Evolutionary conservation across 2,329 filamentous ascomycete species (phyloP).

Genomic region (Phoma sp.): DNA sequence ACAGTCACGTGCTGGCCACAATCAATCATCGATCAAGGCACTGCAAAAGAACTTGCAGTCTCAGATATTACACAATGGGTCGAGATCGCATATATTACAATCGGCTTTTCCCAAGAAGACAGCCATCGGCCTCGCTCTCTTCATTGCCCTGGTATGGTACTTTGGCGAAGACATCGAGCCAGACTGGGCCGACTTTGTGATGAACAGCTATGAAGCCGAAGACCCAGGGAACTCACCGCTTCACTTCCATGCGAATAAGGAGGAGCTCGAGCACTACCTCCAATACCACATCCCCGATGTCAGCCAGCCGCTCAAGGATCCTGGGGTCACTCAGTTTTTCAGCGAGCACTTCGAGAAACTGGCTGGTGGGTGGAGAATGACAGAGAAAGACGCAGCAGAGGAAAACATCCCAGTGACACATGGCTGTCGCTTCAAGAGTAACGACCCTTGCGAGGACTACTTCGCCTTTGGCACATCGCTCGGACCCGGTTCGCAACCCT

Average conservation of each 20-base stretch:
- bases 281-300: constrained; percentile 34
- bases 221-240: constrained; percentile 24
- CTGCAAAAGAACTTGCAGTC: too few relatives aligned
- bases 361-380: constrained; percentile 38
- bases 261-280: constrained; percentile 36
- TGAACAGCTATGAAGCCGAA: constrained; percentile 25
- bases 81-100: constrained; percentile 16
- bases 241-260: constrained; percentile 35
- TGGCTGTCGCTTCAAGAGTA: constrained; percentile 37
- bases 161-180: constrained; percentile 31
- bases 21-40: neutral
- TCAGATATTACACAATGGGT: neutral
- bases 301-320: constrained; percentile 25
- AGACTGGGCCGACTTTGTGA: constrained; percentile 31
- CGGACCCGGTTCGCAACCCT: constrained; percentile 35
- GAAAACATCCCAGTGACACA: constrained; percentile 41
- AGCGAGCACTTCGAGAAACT: constrained; percentile 35
- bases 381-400: constrained; percentile 29
- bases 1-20: constrained; percentile 9
- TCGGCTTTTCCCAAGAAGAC: constrained; percentile 45
- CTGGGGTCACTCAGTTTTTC: constrained; percentile 26
- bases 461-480: constrained; percentile 37
- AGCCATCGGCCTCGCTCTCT: constrained; percentile 25
- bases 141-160: constrained; percentile 30
- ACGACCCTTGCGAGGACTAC: constrained; percentile 43